These are phyloP conservation scores for Camellia sinensis DNA, from an alignment of 148 eudicot genomes.

Conservation along the genomic window DNA sequence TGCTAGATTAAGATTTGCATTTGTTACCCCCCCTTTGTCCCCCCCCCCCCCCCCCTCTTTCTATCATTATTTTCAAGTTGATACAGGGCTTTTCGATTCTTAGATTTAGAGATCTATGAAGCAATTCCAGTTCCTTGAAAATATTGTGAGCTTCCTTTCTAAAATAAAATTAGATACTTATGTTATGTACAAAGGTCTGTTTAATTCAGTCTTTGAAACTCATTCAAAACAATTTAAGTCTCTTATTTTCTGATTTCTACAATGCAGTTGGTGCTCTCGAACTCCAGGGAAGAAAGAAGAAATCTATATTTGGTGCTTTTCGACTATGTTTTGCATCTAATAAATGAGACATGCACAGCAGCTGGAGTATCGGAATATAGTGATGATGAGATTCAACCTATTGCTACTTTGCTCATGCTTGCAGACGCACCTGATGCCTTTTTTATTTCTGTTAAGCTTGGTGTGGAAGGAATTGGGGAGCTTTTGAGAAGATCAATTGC, in stretches of 20 bases:
- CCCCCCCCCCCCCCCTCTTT: too few relatives aligned
- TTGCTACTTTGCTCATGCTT: conserved; percentile 79
- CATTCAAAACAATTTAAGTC: not conserved
- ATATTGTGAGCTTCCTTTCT: not conserved
- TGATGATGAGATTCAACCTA: conserved; percentile 75
- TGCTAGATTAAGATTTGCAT: too few relatives aligned
- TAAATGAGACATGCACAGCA: conserved; percentile 60
- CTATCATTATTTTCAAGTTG: too few relatives aligned
- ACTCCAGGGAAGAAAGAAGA: conserved; percentile 86
- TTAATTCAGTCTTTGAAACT: not conserved
- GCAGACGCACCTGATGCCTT: conserved; percentile 98
- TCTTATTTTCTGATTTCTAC: conserved; percentile 23
- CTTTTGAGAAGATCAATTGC: conserved; percentile 76
- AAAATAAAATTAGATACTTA: not conserved
- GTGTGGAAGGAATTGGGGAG: conserved; percentile 84
- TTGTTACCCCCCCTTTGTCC: too few relatives aligned
- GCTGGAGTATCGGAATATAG: conserved; percentile 71
- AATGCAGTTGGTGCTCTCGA: conserved; percentile 81
- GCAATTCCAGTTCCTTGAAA: too few relatives aligned
- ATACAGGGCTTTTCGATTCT: too few relatives aligned
- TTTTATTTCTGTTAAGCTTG: conserved; percentile 86
- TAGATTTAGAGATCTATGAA: too few relatives aligned
- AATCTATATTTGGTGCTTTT: conserved; percentile 84
- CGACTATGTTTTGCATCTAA: conserved; percentile 81
- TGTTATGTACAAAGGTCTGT: not conserved